A percentile compares a stretch with the other conserved stretches of the same genome.
These are phyloP conservation scores for Hyaloraphidium curvatum DNA, from an alignment of 192 early-diverging fungal species.

Conservation along the genomic window DNA sequence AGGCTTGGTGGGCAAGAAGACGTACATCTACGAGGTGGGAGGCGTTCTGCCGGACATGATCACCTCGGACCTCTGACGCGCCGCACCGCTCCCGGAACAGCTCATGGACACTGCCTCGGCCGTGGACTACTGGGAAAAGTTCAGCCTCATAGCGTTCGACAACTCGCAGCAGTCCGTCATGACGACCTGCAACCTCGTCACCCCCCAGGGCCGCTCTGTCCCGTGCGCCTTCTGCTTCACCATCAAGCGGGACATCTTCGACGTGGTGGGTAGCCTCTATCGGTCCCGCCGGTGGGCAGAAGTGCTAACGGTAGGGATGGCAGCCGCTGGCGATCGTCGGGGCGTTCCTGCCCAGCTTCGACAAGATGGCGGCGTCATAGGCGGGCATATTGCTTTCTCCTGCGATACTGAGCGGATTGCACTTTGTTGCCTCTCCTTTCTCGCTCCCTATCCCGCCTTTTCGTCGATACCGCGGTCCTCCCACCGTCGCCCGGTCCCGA, in stretches of 20 bases:
- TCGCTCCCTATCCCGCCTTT: too few species aligned
- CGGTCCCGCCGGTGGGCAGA: too few species aligned
- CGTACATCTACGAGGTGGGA: conserved; percentile 58
- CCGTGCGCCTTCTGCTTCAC: conserved; percentile 90
- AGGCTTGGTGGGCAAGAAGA: conserved; percentile 51
- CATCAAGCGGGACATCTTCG: conserved; percentile 92
- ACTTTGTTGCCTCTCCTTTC: too few species aligned
- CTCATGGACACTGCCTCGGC: conserved; percentile 86
- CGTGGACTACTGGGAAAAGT: conserved; percentile 90
- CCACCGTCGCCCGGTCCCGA: too few species aligned
- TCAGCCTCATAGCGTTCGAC: conserved; percentile 79
- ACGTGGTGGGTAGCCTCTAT: too few species aligned
- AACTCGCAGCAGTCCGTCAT: conserved; percentile 76
- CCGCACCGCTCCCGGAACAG: conserved; percentile 9
- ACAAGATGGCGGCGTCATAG: too few species aligned
- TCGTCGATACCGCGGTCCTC: too few species aligned
- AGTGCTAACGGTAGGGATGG: too few species aligned
- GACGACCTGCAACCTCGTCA: conserved; percentile 66
- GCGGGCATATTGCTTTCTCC: too few species aligned
- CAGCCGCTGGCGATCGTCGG: conserved; percentile 6
- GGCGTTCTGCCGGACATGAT: background rate
- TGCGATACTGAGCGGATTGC: too few species aligned
- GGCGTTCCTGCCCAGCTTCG: conserved; percentile 4
- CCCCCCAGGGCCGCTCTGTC: conserved; percentile 49
- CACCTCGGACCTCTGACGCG: too few species aligned